Base-by-base conservation (phyloP, 768 basidiomycete genomes). In the Podaxis pistillaris region DNA sequence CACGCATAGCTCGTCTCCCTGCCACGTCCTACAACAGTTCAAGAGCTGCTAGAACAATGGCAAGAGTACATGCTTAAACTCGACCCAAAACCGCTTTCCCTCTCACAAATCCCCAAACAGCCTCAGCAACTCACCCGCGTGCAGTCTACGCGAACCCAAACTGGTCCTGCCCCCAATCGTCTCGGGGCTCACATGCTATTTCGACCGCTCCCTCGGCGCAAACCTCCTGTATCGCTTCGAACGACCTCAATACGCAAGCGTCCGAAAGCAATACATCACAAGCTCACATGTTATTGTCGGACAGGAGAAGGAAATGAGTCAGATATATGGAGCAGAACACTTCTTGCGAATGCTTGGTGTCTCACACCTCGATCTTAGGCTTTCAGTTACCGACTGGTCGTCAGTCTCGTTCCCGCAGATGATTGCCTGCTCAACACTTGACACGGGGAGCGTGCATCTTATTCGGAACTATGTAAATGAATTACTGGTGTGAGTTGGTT, bases 161-260 rank as follows among this genome's bases (percentile, higher is more conserved):
- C 78, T 87, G 2, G 77, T 96, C 9, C 78, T 91, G 6, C 86
- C 89, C 17, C 96, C 94, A 4, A 87, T 97, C 60, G 79, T 93
- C 47, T 86, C 90, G 1, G 96, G 96, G 1, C 80, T 98, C 12
- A 85, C 87, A 55, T 83, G 91, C 50, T 98, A 99, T 78, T 99
- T 99, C 71, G 94, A 99, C 74, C 90, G 93, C 38, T 89, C 94
- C 0, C 83, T 93, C 1, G 91, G 96, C 4, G 86, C 90, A 61
- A 95, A 93, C 73, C 83, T 99, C 28, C 82, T 98, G 3, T 99
- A 98, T 71, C 89, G 94, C 19, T 95, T 96, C 67, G 96, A 99
- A 73, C 85, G 96, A n/a, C 86, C 87, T 5, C 96, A 98, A 73
- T 98, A 96, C 65, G 88, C 89, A 4, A 86, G 89, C 53, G 83